These are phyloP conservation scores for Cercophora sp. DNA, from an alignment of 495 filamentous ascomycete species.

Conservation along the genomic window DNA sequence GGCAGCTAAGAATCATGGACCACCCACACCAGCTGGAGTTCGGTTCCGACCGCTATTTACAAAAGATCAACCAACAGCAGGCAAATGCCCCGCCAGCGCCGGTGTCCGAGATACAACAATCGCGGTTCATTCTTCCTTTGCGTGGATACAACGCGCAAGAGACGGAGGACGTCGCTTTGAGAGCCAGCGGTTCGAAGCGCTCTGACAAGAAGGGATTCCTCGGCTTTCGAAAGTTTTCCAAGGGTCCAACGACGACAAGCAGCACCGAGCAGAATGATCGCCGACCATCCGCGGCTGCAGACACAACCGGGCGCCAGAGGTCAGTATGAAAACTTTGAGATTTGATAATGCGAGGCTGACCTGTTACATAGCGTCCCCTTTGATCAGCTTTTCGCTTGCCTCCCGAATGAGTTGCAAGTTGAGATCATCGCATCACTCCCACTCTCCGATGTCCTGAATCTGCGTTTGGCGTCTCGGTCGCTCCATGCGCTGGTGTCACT, in stretches of 20 bases:
- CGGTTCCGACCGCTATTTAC: conserved; percentile 52
- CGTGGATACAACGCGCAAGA: conserved; percentile 29
- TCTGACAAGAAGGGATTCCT: conserved; percentile 31
- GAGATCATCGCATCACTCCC: conserved; percentile 54
- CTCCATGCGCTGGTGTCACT: conserved; percentile 52
- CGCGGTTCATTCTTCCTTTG: conserved; percentile 41
- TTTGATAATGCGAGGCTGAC: conserved; percentile 8
- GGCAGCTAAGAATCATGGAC: conserved; percentile 41
- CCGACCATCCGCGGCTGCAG: conserved; percentile 20
- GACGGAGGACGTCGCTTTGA: conserved; percentile 18
- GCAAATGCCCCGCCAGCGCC: conserved; percentile 27
- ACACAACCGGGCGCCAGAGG: conserved; percentile 19
- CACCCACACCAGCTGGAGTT: conserved; percentile 54
- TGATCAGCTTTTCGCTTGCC: conserved; percentile 45
- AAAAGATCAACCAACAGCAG: conserved; percentile 43
- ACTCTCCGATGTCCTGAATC: conserved; percentile 48
- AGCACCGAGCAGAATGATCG: conserved; percentile 14
- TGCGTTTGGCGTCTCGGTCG: conserved; percentile 50
- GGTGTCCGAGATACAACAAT: conserved; percentile 13
- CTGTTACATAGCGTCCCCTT: conserved; percentile 31
- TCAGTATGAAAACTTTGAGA: conserved; percentile 2
- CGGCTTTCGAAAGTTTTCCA: conserved; percentile 15
- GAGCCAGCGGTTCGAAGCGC: conserved; percentile 32
- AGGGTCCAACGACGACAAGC: conserved; percentile 3
- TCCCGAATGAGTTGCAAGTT: conserved; percentile 54